Percentiles rank a stretch among this genome's conserved stretches.
Evolutionary conservation across 2,329 filamentous ascomycete species (phyloP).

Genomic region (Xylaria sp.): DNA sequence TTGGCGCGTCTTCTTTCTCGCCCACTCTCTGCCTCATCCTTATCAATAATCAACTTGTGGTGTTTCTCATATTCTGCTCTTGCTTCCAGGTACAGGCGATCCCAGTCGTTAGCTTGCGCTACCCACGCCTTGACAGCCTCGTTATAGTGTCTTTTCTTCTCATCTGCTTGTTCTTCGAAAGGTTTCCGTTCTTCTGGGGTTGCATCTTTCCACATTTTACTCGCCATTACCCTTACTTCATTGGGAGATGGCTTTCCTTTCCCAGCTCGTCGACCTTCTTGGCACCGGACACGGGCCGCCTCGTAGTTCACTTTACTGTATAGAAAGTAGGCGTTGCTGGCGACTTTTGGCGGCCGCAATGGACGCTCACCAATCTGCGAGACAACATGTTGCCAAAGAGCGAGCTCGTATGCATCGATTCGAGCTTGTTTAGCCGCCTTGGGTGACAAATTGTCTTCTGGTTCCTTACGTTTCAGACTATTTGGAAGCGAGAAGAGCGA

Average conservation of each 20-base stretch:
- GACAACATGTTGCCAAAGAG: slow-evolving; percentile 63
- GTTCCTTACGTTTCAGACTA: slow-evolving; percentile 66
- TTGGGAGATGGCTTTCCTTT: slow-evolving; percentile 76
- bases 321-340: slow-evolving; percentile 87
- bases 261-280: slow-evolving; percentile 71
- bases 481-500: slow-evolving; percentile 43
- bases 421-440: slow-evolving; percentile 64
- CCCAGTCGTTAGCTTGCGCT: slow-evolving; percentile 75
- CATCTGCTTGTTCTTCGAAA: slow-evolving; percentile 78
- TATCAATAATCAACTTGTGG: slow-evolving; percentile 58
- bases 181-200: slow-evolving; percentile 76
- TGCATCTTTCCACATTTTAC: slow-evolving; percentile 90
- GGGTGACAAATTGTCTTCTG: slow-evolving; percentile 47
- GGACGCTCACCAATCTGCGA: slow-evolving; percentile 78
- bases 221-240: slow-evolving; percentile 86
- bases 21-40: slow-evolving; percentile 44
- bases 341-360: slow-evolving; percentile 75
- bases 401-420: slow-evolving; percentile 67
- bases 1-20: slow-evolving; percentile 49
- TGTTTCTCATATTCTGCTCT: slow-evolving; percentile 64
- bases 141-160: slow-evolving; percentile 74
- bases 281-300: slow-evolving; percentile 67
- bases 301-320: slow-evolving; percentile 85
- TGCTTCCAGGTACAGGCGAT: slow-evolving; percentile 69
- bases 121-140: slow-evolving; percentile 69